phyloP scores from a whole-genome alignment of 129 eudicot genomes.

The Silybum marianum region DNA sequence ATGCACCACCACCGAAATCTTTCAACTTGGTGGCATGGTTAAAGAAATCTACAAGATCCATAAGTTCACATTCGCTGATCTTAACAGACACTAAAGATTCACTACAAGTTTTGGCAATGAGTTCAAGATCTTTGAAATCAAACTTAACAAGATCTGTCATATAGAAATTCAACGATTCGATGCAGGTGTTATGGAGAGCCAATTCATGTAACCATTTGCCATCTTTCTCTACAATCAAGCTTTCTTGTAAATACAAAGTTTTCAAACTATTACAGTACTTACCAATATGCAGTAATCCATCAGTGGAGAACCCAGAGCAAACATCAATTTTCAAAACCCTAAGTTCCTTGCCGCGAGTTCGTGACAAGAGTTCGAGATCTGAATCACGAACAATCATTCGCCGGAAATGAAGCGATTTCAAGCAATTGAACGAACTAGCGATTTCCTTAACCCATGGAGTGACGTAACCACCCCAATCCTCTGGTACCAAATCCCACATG shows the following conservation, averaged over 20 bases:
- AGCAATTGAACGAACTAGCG: slow-evolving; percentile 14
- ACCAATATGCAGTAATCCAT: slow-evolving; percentile 27
- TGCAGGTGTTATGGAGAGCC: slow-evolving; percentile 53
- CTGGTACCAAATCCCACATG: slow-evolving; percentile 37
- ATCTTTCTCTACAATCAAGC: slow-evolving; percentile 49
- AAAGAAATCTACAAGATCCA: slow-evolving; percentile 55
- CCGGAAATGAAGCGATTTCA: slow-evolving; percentile 33
- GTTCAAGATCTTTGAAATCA: slow-evolving; percentile 54
- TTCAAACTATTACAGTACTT: slow-evolving; percentile 42
- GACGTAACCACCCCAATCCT: slow-evolving; percentile 39
- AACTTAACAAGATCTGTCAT: slow-evolving; percentile 60
- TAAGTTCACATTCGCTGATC: slow-evolving; percentile 68
- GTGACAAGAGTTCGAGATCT: slow-evolving; percentile 28
- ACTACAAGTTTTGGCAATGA: slow-evolving; percentile 58
- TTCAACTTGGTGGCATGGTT: slow-evolving; percentile 44
- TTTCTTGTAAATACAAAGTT: slow-evolving; percentile 61
- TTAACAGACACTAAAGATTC: slow-evolving; percentile 56
- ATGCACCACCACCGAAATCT: slow-evolving; percentile 79
- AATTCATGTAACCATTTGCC: slow-evolving; percentile 79
- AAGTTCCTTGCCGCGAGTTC: slow-evolving; percentile 23
- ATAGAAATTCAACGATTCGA: slow-evolving; percentile 67
- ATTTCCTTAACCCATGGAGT: slow-evolving; percentile 37
- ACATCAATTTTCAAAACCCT: slow-evolving; percentile 38
- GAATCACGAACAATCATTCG: slow-evolving; percentile 41
- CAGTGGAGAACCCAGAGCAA: slow-evolving; percentile 37